A percentile compares a stretch with the other conserved stretches of the same genome.
These are phyloP conservation scores for Alopecurus myosuroides DNA, from an alignment of 176 grass and related monocot species.

Conservation along the genomic window DNA sequence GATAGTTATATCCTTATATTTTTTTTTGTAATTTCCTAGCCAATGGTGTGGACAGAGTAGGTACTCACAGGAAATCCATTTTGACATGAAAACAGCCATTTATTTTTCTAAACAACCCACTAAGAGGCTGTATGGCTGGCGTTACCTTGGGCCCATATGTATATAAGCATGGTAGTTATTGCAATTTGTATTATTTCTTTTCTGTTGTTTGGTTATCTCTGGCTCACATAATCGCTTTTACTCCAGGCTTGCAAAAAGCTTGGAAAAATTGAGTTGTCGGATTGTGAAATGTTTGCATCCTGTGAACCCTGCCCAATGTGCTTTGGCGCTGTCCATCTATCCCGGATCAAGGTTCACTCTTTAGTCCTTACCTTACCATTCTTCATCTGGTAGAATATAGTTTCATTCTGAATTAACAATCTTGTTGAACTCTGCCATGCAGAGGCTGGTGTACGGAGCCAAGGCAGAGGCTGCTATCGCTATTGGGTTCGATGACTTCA, in stretches of 20 bases:
- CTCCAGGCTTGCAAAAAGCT: conserved; percentile 91
- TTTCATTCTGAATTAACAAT: not conserved
- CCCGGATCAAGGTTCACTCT: conserved; percentile 65
- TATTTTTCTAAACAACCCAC: not conserved
- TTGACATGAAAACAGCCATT: not conserved
- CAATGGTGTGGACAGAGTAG: not conserved
- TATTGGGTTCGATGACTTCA: conserved; percentile 97
- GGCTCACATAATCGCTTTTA: not conserved
- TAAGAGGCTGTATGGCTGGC: not conserved
- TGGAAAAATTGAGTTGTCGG: conserved; percentile 85
- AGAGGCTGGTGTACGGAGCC: conserved; percentile 96
- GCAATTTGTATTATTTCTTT: not conserved
- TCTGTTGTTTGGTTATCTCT: not conserved
- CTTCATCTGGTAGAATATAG: not conserved
- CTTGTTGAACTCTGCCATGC: conserved; percentile 16
- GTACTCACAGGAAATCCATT: not conserved
- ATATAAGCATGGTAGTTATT: not conserved
- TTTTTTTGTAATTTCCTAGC: not conserved
- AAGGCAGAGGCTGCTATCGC: conserved; percentile 96
- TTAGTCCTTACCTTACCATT: conserved; percentile 11
- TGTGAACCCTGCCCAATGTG: conserved; percentile 98
- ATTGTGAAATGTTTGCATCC: conserved; percentile 94
- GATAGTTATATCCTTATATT: not conserved
- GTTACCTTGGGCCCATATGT: not conserved
- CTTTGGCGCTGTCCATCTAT: conserved; percentile 96